Percentiles rank a stretch among this genome's conserved stretches.
These are phyloP conservation scores for Russula sp. DNA, from an alignment of 768 basidiomycete genomes.

Conservation along the genomic window DNA sequence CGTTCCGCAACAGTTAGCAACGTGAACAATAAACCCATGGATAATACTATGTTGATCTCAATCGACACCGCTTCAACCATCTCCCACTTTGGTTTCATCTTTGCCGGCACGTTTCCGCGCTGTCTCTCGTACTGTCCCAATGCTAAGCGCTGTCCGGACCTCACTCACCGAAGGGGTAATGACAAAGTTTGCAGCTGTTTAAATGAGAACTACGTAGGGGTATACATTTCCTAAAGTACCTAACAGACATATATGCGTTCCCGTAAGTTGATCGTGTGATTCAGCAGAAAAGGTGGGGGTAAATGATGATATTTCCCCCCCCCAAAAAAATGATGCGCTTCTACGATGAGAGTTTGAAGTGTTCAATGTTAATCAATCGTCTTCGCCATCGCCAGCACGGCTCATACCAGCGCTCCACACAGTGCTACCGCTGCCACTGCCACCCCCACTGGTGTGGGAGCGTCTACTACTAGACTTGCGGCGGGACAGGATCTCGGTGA, in stretches of 20 bases:
- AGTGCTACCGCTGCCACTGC: slow-evolving; percentile 67
- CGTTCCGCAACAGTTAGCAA: slow-evolving; percentile 40
- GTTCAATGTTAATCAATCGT: slow-evolving; percentile 25
- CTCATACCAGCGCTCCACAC: slow-evolving; percentile 87
- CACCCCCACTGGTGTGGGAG: slow-evolving; percentile 52
- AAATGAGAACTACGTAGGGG: slow-evolving; percentile 18
- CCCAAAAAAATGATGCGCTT: not conserved
- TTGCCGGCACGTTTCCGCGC: not conserved
- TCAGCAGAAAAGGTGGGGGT: slow-evolving; percentile 19
- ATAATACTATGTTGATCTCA: not conserved
- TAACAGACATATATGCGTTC: slow-evolving; percentile 6
- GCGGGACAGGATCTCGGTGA: slow-evolving; percentile 65
- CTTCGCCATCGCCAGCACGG: slow-evolving; percentile 46
- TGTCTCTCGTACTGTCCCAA: not conserved
- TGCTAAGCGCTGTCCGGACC: not conserved
- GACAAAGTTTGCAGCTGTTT: slow-evolving; percentile 3
- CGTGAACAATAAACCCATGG: not conserved
- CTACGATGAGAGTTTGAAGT: not conserved
- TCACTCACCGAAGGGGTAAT: not conserved
- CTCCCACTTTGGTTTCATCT: not conserved
- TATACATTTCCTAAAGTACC: slow-evolving; percentile 19
- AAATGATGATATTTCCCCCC: slow-evolving; percentile 4
- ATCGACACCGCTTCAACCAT: not conserved
- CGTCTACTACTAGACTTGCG: slow-evolving; percentile 51
- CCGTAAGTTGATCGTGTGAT: slow-evolving; percentile 10